A percentile compares a stretch with the other conserved stretches of the same genome.
Conservation (phyloP, 2,329 filamentous ascomycete genomes). For the Monosporascus sp. region DNA sequence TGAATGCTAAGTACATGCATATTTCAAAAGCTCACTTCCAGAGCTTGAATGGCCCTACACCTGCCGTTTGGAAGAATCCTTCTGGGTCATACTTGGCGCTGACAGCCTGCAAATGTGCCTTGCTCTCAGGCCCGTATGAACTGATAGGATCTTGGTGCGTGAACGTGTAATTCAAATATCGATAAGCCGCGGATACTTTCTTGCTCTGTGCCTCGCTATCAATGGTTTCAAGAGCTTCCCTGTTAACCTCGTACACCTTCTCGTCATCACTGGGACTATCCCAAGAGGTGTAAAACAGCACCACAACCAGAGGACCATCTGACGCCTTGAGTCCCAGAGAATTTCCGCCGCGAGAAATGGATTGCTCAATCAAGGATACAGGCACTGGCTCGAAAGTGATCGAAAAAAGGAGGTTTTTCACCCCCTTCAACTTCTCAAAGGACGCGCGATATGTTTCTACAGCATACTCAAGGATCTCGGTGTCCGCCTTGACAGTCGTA, state of each 20-base stretch:
- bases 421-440: conserved; percentile 7
- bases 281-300: conserved; percentile 12
- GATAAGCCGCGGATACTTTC: conserved; percentile 2
- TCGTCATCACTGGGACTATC: conserved; percentile 9
- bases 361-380: conserved; percentile 8
- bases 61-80: conserved; percentile 1
- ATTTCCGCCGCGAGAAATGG: conserved; percentile 8
- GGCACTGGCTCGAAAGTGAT: conserved; percentile 14
- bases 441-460: conserved; percentile 3
- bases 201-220: conserved; percentile 5
- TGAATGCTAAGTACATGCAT: no score
- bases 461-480: conserved; percentile 3
- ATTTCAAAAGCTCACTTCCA: background rate
- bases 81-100: conserved; percentile 5
- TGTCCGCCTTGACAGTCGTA: conserved; percentile 6
- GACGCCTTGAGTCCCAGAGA: conserved; percentile 8
- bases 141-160: conserved; percentile 2
- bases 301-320: conserved; percentile 10
- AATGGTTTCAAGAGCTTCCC: conserved; percentile 6
- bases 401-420: conserved; percentile 3
- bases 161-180: conserved; percentile 7
- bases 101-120: conserved; percentile 1
- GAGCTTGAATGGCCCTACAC: conserved; percentile 1
- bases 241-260: conserved; percentile 5
- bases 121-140: conserved; percentile 5